A percentile compares a stretch with the other conserved stretches of the same genome.
phyloP scores from a whole-genome alignment of 73 alveolate genomes.

The Stentor coeruleus region DNA sequence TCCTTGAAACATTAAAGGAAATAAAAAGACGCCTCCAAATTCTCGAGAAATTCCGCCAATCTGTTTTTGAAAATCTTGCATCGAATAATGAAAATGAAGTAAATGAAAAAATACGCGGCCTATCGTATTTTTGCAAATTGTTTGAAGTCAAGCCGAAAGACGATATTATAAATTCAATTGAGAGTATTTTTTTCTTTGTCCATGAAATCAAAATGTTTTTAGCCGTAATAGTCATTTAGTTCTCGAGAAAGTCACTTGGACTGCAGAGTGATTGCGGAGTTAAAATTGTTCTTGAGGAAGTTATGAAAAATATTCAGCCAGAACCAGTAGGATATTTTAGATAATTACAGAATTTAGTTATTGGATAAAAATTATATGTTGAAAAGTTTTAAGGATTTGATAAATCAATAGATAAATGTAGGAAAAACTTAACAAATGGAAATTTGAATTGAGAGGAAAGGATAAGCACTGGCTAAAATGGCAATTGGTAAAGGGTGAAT shows the following conservation, averaged over 20 bases:
- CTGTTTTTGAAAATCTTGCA: neutral
- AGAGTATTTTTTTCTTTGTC: slow-evolving; percentile 9
- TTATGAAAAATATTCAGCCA: slow-evolving; percentile 20
- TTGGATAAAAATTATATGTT: no score
- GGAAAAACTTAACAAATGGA: no score
- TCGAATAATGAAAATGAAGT: neutral
- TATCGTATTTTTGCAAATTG: slow-evolving; percentile 9
- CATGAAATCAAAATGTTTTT: slow-evolving; percentile 22
- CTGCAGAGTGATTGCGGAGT: neutral
- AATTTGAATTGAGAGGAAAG: no score
- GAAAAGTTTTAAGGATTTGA: no score
- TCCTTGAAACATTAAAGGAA: neutral
- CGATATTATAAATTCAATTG: neutral
- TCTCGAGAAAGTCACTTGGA: neutral
- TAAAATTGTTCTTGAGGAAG: neutral
- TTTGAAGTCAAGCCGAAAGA: neutral
- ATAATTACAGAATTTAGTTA: neutral
- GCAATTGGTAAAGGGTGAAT: no score
- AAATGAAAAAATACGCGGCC: neutral
- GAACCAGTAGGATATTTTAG: slow-evolving; percentile 10
- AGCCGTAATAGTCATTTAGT: neutral
- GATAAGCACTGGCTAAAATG: no score
- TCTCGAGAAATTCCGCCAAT: neutral
- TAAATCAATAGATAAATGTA: no score
- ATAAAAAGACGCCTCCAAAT: neutral